Percentiles rank a stretch among this genome's conserved stretches.
Conservation (phyloP, 176 grass and related monocot genomes). For the Chrysopogon serrulatus region DNA sequence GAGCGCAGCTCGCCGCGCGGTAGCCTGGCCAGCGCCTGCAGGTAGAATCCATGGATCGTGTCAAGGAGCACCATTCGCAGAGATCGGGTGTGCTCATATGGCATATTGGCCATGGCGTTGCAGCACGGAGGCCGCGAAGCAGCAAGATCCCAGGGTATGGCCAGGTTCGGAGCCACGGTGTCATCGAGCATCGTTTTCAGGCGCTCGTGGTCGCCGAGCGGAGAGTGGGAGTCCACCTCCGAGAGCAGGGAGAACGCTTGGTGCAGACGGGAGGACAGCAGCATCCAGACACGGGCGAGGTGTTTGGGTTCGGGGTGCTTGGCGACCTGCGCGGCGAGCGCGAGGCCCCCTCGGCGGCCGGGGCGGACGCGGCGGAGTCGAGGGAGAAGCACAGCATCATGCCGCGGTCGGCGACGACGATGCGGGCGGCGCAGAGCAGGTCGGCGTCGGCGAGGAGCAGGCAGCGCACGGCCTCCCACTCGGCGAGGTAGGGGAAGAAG, state of each 20-base stretch:
- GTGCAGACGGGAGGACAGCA: not conserved
- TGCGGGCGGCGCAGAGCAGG: not conserved
- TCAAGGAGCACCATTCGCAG: conserved; percentile 12
- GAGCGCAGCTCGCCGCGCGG: not conserved
- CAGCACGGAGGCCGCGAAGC: not conserved
- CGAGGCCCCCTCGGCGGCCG: not conserved
- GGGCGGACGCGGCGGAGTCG: not conserved
- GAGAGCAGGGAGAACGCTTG: not conserved
- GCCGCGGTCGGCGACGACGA: conserved; percentile 19
- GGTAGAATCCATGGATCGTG: conserved; percentile 13
- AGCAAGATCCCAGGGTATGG: not conserved
- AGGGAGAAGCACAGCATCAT: not conserved
- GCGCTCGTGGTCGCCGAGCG: not conserved
- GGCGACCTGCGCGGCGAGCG: not conserved
- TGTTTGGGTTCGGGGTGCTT: not conserved
- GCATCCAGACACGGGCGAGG: not conserved
- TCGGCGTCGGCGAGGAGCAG: conserved; percentile 18
- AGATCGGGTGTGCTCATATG: not conserved
- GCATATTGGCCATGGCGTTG: not conserved
- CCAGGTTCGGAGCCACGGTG: not conserved
- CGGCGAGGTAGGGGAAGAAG: conserved; percentile 32
- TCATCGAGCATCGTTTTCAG: not conserved
- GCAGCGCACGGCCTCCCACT: conserved; percentile 21
- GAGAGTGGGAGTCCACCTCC: not conserved
- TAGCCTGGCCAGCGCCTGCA: conserved; percentile 10